Conservation (phyloP, 202 grass and related monocot genomes). For the Miscanthus sacchariflorus region DNA sequence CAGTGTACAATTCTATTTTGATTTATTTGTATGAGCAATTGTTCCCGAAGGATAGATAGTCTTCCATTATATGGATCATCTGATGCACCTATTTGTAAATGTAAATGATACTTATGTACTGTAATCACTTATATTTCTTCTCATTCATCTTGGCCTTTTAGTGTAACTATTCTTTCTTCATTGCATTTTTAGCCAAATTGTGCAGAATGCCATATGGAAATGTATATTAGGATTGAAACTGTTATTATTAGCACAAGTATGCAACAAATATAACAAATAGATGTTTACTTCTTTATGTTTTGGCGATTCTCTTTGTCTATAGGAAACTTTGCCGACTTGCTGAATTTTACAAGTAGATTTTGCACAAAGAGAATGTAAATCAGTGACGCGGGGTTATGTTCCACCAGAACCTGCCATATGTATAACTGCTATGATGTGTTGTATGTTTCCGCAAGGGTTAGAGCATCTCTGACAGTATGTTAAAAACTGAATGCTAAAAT, state of each 20-base stretch:
- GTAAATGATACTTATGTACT: neutral
- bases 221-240: neutral
- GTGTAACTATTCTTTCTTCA: neutral
- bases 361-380: too few species aligned
- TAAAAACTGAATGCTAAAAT: too few species aligned
- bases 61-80: neutral
- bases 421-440: too few species aligned
- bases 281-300: too few species aligned
- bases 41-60: neutral
- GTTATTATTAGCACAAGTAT: neutral
- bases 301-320: too few species aligned
- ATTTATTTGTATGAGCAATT: slow-evolving; percentile 2
- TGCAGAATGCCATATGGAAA: neutral
- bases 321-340: too few species aligned
- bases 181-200: neutral
- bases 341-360: too few species aligned
- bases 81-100: neutral
- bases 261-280: neutral
- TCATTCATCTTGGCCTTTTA: neutral
- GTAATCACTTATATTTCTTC: neutral
- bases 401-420: too few species aligned
- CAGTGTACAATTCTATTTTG: neutral
- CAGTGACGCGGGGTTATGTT: too few species aligned
- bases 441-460: too few species aligned
- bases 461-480: too few species aligned